Evolutionary conservation across 225 moss, liverwort and hornwort genomes (phyloP).

Genomic region (Pleurozium schreberi): DNA sequence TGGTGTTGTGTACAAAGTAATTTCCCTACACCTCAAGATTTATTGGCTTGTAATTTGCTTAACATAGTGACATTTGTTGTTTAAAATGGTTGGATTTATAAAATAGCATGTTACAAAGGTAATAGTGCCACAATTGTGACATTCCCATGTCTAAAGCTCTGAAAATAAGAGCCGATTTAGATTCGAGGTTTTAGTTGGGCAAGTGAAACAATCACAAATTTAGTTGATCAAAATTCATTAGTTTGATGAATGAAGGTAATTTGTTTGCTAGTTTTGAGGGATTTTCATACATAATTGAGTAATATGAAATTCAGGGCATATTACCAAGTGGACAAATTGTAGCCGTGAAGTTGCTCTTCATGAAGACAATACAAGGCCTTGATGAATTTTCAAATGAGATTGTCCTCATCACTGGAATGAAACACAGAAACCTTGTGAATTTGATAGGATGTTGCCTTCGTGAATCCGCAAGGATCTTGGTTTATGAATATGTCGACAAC

Average conservation of each 20-base stretch:
- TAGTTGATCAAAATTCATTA: fast-evolving
- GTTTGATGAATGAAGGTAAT: fast-evolving
- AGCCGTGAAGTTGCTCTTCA: neutral
- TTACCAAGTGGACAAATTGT: neutral
- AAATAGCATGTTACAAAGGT: fast-evolving
- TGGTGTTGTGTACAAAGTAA: neutral
- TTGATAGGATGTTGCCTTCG: neutral
- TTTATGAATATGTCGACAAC: neutral
- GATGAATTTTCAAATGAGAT: neutral
- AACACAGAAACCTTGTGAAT: neutral
- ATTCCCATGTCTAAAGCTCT: neutral
- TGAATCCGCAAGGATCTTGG: neutral
- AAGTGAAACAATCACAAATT: fast-evolving
- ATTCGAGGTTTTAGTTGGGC: too few relatives aligned
- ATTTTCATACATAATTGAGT: neutral
- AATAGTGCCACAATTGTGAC: neutral
- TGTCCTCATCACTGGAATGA: neutral
- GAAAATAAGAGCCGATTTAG: too few relatives aligned
- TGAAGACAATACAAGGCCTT: neutral
- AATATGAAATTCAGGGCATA: neutral
- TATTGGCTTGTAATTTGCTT: neutral
- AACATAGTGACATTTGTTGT: neutral
- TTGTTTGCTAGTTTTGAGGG: fast-evolving
- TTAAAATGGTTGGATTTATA: neutral
- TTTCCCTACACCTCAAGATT: neutral